Conservation (phyloP, 2,329 filamentous ascomycete genomes). For the Colletotrichum cordylinicola region DNA sequence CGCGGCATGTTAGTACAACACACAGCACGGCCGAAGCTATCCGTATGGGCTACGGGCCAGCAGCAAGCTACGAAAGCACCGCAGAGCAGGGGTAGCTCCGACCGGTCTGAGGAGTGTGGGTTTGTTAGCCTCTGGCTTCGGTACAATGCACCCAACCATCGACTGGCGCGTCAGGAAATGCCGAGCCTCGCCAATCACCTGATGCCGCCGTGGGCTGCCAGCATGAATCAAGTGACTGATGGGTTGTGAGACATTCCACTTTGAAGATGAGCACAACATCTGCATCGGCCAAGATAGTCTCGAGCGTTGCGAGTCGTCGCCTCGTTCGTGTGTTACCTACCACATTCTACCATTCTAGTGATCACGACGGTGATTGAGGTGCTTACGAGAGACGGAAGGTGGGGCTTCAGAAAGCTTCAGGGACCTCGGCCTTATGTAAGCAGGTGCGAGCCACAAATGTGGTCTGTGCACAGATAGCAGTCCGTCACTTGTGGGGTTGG, state of each 20-base stretch:
- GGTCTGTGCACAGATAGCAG: not conserved
- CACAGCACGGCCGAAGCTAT: not conserved
- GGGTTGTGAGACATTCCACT: conserved; percentile 23
- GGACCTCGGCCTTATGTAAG: not conserved
- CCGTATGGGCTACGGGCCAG: not conserved
- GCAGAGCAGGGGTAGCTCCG: conserved; percentile 1
- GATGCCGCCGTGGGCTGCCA: conserved; percentile 15
- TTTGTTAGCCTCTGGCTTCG: not conserved
- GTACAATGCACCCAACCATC: not conserved
- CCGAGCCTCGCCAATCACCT: conserved; percentile 24
- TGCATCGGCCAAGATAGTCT: not conserved
- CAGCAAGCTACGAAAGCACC: not conserved
- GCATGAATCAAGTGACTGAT: conserved; percentile 24
- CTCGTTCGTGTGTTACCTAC: not conserved
- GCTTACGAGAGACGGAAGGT: not conserved
- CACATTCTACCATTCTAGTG: not conserved
- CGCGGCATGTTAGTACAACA: not conserved
- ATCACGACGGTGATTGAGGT: not conserved
- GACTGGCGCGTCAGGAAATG: conserved; percentile 8
- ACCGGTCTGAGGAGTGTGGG: not conserved
- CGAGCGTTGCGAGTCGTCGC: not conserved
- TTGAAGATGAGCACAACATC: not conserved
- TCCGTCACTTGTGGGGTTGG: conserved; percentile 6
- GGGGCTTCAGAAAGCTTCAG: not conserved
- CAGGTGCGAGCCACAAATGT: not conserved